These are phyloP conservation scores for Candida parachauliodes DNA, from an alignment of 805 yeast species.

Conservation along the genomic window DNA sequence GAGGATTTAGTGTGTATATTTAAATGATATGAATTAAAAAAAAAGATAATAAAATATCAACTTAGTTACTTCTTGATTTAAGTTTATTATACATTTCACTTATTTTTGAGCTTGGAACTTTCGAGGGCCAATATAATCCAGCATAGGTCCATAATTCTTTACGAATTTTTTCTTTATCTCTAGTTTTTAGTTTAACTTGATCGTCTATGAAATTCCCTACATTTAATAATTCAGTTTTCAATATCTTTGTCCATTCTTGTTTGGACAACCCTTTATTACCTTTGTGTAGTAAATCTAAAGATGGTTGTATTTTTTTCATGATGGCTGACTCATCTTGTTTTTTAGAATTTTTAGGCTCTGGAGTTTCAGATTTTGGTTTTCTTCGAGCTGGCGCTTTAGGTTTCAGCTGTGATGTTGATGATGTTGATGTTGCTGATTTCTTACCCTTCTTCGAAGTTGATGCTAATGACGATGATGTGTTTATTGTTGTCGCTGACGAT, in stretches of 20 bases:
- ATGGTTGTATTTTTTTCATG: slow-evolving; percentile 64
- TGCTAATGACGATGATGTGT: no score
- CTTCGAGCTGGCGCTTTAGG: slow-evolving; percentile 8
- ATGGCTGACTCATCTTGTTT: slow-evolving; percentile 17
- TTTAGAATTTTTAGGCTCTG: slow-evolving; percentile 1
- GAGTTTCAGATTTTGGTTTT: slow-evolving; percentile 8
- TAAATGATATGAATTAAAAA: no score
- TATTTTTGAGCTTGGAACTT: slow-evolving; percentile 70
- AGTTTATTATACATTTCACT: slow-evolving; percentile 72
- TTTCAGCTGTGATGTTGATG: no score
- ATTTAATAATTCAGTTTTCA: slow-evolving; percentile 62
- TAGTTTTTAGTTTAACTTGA: slow-evolving; percentile 8
- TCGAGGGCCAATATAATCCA: slow-evolving; percentile 81
- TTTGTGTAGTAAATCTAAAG: slow-evolving; percentile 61
- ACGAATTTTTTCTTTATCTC: slow-evolving; percentile 66
- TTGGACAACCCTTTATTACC: slow-evolving; percentile 74
- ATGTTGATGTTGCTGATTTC: slow-evolving; percentile 11
- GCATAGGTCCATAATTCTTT: slow-evolving; percentile 85
- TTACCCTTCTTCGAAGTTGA: slow-evolving; percentile 17
- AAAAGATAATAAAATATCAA: no score
- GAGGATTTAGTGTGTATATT: no score
- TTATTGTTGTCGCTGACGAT: slow-evolving; percentile 12
- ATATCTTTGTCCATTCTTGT: slow-evolving; percentile 69
- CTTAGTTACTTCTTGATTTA: slow-evolving; percentile 19
- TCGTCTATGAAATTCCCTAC: slow-evolving; percentile 66